Conservation (phyloP, 768 basidiomycete genomes). For the Tubosaeta sp. region DNA sequence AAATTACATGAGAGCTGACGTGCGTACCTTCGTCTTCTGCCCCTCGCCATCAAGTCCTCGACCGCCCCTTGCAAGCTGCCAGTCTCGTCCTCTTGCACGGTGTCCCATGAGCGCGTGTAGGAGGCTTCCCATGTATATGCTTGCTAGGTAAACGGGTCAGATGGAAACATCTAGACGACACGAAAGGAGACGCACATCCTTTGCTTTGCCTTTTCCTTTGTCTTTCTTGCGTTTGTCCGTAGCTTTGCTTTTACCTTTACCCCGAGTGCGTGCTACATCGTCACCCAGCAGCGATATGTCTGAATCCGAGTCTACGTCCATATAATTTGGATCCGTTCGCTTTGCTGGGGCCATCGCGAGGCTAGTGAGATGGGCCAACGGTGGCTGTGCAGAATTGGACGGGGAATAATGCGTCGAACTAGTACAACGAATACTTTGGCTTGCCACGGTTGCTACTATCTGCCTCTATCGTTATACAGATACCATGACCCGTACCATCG, state of each 20-base stretch:
- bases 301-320: slow-evolving; percentile 66
- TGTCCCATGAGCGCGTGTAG: slow-evolving; percentile 94
- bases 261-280: slow-evolving; percentile 43
- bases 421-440: no score
- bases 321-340: slow-evolving; percentile 33
- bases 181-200: slow-evolving; percentile 24
- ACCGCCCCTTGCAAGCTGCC: slow-evolving; percentile 91
- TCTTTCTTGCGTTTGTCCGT: slow-evolving; percentile 49
- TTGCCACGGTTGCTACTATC: no score
- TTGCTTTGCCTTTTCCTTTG: slow-evolving; percentile 42
- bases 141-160: slow-evolving; percentile 43
- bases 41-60: slow-evolving; percentile 82
- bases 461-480: no score
- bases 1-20: neutral
- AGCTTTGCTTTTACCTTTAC: slow-evolving; percentile 55
- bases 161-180: neutral
- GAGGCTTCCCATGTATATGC: slow-evolving; percentile 95
- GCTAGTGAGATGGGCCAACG: neutral
- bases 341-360: slow-evolving; percentile 25
- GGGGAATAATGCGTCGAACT: no score
- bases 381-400: neutral
- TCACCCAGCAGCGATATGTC: slow-evolving; percentile 63
- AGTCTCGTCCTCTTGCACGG: slow-evolving; percentile 91
- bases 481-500: no score
- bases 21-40: slow-evolving; percentile 73